Evolutionary conservation across 352 stramenopile species (phyloP).

Genomic region (Albugo candida): DNA sequence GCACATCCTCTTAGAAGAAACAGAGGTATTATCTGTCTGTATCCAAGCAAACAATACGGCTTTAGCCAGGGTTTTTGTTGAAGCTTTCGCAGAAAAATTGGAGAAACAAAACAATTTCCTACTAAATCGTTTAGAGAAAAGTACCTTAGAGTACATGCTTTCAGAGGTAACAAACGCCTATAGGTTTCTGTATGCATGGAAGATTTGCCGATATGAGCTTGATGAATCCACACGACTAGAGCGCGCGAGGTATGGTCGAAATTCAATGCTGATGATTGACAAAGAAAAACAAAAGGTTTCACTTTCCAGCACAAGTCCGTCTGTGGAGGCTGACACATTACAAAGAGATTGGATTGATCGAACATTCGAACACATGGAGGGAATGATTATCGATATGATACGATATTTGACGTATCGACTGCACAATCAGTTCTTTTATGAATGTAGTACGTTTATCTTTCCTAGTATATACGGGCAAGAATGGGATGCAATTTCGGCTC

Average conservation of each 20-base stretch:
- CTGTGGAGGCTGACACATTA: conserved; percentile 11
- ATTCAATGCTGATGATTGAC: background rate
- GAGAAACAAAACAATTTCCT: conserved; percentile 19
- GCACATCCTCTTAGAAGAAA: conserved; percentile 57
- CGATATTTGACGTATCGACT: conserved; percentile 27
- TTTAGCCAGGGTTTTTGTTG: conserved; percentile 33
- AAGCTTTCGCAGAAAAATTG: conserved; percentile 41
- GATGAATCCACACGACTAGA: conserved; percentile 22
- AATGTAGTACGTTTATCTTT: conserved; percentile 23
- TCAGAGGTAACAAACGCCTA: conserved; percentile 33
- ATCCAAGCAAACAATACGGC: conserved; percentile 44
- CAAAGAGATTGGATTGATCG: conserved; percentile 47
- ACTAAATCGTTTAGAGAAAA: conserved; percentile 11
- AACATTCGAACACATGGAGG: conserved; percentile 36
- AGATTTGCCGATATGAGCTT: conserved; percentile 34
- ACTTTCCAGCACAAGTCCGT: too few relatives aligned
- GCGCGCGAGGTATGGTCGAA: background rate
- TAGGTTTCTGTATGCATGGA: conserved; percentile 40
- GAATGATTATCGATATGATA: conserved; percentile 25
- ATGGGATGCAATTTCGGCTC: conserved; percentile 10
- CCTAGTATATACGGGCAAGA: conserved; percentile 32
- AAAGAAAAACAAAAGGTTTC: conserved; percentile 2
- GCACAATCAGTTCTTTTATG: conserved; percentile 38
- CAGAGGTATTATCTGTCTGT: conserved; percentile 34
- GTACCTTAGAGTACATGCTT: conserved; percentile 22